Conservation (phyloP, 176 grass and related monocot species). For the Oryza punctata region DNA sequence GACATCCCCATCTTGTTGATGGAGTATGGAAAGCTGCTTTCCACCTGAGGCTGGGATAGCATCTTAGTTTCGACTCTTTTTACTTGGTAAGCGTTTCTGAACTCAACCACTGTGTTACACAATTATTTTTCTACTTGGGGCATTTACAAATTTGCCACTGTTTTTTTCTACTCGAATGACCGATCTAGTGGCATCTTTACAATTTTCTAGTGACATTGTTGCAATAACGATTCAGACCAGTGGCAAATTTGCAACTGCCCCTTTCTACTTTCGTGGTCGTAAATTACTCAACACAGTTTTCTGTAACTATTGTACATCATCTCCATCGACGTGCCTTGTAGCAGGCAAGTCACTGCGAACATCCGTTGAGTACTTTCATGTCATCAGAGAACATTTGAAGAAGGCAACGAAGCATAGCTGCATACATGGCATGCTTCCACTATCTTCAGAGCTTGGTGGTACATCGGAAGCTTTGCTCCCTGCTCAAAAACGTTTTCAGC, state of each 20-base stretch:
- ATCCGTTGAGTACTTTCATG: neutral
- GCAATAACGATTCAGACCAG: too few species aligned
- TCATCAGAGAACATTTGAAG: neutral
- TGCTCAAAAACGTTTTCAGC: neutral
- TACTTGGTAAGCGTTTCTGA: conserved; percentile 18
- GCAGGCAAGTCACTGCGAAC: neutral
- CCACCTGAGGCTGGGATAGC: conserved; percentile 29
- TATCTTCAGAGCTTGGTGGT: neutral
- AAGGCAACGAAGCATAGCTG: neutral
- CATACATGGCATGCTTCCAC: neutral
- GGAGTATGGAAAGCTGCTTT: conserved; percentile 72
- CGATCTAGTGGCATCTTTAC: too few species aligned
- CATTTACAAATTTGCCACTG: too few species aligned
- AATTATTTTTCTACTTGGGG: too few species aligned
- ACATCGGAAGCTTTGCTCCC: neutral
- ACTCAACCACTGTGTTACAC: neutral
- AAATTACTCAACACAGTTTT: neutral
- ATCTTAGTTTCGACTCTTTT: conserved; percentile 12
- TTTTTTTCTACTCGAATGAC: too few species aligned
- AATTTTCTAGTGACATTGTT: too few species aligned
- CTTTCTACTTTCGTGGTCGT: neutral
- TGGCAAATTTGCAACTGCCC: too few species aligned
- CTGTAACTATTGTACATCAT: neutral
- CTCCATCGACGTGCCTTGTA: neutral
- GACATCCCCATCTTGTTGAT: conserved; percentile 72